Conservation (phyloP, 1,139 yeast genomes). For the Trichomonascaceae sp. region DNA sequence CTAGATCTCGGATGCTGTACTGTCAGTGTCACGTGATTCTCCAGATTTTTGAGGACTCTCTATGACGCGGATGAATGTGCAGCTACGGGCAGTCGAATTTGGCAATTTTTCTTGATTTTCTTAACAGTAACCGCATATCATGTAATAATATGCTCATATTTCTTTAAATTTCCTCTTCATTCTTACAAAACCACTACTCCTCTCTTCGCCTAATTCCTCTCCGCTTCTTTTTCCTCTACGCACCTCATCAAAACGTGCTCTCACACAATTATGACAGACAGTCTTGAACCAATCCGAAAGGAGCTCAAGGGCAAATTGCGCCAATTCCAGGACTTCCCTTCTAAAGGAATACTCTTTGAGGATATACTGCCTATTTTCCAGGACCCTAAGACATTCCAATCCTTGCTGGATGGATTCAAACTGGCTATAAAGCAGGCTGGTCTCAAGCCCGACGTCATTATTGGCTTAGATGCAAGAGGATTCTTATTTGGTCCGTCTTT, state of each 20-base stretch:
- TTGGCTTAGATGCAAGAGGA: constrained; percentile 96
- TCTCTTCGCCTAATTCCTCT: neutral
- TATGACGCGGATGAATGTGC: too few species aligned
- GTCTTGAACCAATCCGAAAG: constrained; percentile 9
- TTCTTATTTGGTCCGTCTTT: constrained; percentile 92
- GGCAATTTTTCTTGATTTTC: too few species aligned
- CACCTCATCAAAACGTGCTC: neutral
- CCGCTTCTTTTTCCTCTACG: neutral
- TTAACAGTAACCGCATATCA: too few species aligned
- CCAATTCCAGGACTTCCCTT: constrained; percentile 90
- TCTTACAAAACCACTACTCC: neutral
- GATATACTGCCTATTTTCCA: constrained; percentile 93
- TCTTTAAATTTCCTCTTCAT: neutral
- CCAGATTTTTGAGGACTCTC: too few species aligned
- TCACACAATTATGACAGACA: constrained; percentile 3
- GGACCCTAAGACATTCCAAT: constrained; percentile 71
- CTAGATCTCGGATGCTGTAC: too few species aligned
- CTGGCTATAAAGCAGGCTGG: constrained; percentile 55
- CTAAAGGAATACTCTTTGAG: constrained; percentile 88
- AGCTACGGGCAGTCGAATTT: too few species aligned
- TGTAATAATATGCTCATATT: too few species aligned
- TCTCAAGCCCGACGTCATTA: constrained; percentile 73
- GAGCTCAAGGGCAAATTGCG: constrained; percentile 29
- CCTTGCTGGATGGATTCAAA: constrained; percentile 74
- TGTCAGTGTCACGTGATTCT: too few species aligned